phyloP scores from a whole-genome alignment of 306 rosid species.

The Dalbergia oliveri region DNA sequence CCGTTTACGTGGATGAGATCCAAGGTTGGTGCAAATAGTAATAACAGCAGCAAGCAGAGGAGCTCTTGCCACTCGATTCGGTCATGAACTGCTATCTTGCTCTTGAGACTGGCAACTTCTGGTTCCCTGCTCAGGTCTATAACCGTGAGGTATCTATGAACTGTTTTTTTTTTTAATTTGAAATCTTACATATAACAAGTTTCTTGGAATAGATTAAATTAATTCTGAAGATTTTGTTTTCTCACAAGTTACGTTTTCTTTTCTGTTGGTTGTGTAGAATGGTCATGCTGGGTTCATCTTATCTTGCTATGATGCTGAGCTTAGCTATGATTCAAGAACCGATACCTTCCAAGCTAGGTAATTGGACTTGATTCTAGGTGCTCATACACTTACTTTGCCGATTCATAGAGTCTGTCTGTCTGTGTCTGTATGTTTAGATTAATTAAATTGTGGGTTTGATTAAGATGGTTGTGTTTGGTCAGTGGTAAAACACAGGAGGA shows the following conservation, averaged over 20 bases:
- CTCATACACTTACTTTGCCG: conserved; percentile 2
- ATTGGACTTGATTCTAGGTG: conserved; percentile 35
- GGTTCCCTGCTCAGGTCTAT: conserved; percentile 95
- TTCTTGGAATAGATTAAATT: too few species aligned
- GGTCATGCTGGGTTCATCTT: too few species aligned
- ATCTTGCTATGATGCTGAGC: conserved; percentile 96
- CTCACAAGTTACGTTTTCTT: too few species aligned
- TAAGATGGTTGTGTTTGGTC: neutral
- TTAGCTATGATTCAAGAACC: conserved; percentile 77
- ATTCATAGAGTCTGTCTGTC: too few species aligned
- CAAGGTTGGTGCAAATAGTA: conserved; percentile 49
- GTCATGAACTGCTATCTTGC: conserved; percentile 92
- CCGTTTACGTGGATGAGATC: conserved; percentile 84
- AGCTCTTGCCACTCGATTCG: conserved; percentile 65
- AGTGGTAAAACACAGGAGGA: too few species aligned
- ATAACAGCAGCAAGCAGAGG: conserved; percentile 46
- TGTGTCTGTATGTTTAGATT: neutral
- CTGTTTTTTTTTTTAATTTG: too few species aligned
- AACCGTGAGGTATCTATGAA: conserved; percentile 80
- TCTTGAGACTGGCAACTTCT: conserved; percentile 81
- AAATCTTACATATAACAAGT: too few species aligned
- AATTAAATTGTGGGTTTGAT: neutral
- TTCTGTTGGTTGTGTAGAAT: too few species aligned
- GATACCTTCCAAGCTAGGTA: conserved; percentile 98
- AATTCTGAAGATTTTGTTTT: too few species aligned